Base-by-base conservation (phyloP, 345 rosid species). In the Salix dunnii region DNA sequence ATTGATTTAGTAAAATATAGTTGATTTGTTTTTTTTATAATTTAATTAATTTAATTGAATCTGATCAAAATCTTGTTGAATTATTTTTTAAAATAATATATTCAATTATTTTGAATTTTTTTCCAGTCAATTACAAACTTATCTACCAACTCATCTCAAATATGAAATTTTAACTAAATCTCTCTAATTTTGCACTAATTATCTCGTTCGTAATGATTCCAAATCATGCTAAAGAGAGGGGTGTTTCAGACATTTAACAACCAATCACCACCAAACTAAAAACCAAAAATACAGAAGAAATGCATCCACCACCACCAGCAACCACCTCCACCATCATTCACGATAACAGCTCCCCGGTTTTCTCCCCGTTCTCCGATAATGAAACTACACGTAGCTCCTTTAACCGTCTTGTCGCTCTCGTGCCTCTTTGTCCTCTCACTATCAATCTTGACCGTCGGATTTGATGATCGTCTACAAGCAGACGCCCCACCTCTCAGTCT, bases 381-480 rank as follows among this genome's bases (percentile, higher is more conserved):
- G 84, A 63, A 38, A 42, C 65, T 64, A 13, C 25, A 23, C 12
- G 10, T 11, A 7, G 64, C n/a, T 72, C 67, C 36, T 73, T 20
- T 40, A 11, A 65, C 66, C 35, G 0, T 58, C 5, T 40, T 69
- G 2, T 64, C 30, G 35, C 63, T 65, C 31, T 14, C 49, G 6
- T 33, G 14, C 68, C 60, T 80, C 16, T 68, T 51, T 55, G 2
- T 78, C 46, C 61, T 30, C 53, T 82, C 60, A 30, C 76, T 11
- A n/a, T 51, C 60, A 49, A 18, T 72, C 76, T 55, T 74, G 25
- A 60, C 86, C 76, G 80, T 55, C 30, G 82, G 67, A 73, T 83
- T 20, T 5, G 31, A 23, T 42, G 40, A 70, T 68, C 72, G 11
- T 23, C 65, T 20, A 4, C 69, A 42, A 64, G 68, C 71, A 30